Evolutionary conservation across 1,284 basidiomycete species (phyloP).

Genomic region (Irpex lacteus): DNA sequence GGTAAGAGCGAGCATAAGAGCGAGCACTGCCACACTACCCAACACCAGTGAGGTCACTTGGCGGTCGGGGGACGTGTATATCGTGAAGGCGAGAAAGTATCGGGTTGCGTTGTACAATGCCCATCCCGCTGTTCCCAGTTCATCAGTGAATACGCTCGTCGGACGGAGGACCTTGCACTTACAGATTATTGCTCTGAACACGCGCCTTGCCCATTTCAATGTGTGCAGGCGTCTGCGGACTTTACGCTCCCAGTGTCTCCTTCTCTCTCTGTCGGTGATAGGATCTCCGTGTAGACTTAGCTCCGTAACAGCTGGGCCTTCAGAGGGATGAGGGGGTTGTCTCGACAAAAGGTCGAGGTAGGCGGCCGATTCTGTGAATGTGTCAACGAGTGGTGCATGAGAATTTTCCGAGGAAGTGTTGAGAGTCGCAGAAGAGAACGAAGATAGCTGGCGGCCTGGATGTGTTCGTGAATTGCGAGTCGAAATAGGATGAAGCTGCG

Average conservation of each 20-base stretch:
- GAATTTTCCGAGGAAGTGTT: conserved; percentile 46
- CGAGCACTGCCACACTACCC: conserved; percentile 55
- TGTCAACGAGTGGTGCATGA: conserved; percentile 41
- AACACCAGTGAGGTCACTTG: conserved; percentile 49
- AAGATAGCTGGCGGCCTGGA: conserved; percentile 37
- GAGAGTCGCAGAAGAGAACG: conserved; percentile 48
- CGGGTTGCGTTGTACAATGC: conserved; percentile 57
- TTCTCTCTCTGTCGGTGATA: conserved; percentile 37
- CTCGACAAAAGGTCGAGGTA: conserved; percentile 47
- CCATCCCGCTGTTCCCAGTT: conserved; percentile 48
- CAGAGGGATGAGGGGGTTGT: conserved; percentile 41
- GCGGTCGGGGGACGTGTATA: conserved; percentile 36
- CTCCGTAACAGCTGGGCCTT: conserved; percentile 26
- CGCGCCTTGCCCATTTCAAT: conserved; percentile 35
- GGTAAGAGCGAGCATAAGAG: conserved; percentile 50
- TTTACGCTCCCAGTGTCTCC: conserved; percentile 32
- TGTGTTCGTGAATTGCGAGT: conserved; percentile 19
- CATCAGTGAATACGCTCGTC: background rate
- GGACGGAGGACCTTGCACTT: conserved; percentile 19
- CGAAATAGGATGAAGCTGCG: conserved; percentile 22
- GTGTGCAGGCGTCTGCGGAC: conserved; percentile 40
- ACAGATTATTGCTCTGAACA: conserved; percentile 50
- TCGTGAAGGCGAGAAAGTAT: conserved; percentile 55
- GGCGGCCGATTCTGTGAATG: conserved; percentile 35
- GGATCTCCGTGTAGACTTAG: conserved; percentile 43